Percentiles rank a stretch among this genome's conserved stretches.
phyloP scores from a whole-genome alignment of 345 rosid species.

The Brassica rapa region DNA sequence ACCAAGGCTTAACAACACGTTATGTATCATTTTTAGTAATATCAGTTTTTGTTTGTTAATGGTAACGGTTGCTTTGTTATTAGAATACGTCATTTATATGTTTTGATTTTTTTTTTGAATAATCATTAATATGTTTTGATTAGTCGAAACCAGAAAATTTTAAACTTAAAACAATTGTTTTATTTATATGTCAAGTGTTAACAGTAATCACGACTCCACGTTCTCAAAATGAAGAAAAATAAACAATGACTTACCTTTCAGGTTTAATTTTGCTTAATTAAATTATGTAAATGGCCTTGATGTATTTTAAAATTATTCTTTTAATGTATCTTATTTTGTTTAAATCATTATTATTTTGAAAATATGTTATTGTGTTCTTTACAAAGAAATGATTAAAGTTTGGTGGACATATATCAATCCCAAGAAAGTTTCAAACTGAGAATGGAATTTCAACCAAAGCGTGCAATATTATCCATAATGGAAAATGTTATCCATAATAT shows the following conservation, averaged over 20 bases:
- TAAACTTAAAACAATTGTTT: neutral
- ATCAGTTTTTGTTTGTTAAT: conserved; percentile 2
- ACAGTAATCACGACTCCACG: neutral
- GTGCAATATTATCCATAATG: conserved; percentile 18
- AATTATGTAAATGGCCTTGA: neutral
- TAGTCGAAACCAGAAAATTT: neutral
- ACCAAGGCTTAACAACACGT: conserved; percentile 26
- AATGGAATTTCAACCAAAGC: conserved; percentile 21
- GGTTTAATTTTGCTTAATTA: neutral
- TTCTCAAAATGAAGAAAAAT: neutral
- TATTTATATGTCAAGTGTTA: neutral
- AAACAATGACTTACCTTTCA: neutral
- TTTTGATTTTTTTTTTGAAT: neutral
- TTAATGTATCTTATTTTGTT: neutral
- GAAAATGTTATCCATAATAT: neutral
- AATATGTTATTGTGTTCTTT: conserved; percentile 26
- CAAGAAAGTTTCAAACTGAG: conserved; percentile 12
- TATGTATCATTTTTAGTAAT: neutral
- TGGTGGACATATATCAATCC: conserved; percentile 36
- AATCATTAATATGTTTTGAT: neutral
- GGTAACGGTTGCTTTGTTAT: conserved; percentile 26
- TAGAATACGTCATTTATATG: conserved; percentile 14
- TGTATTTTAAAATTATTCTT: neutral
- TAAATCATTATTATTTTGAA: neutral
- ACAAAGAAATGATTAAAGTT: conserved; percentile 35